Evolutionary conservation across 2,329 filamentous ascomycete genomes (phyloP).

Genomic region (Beauveria sp.): DNA sequence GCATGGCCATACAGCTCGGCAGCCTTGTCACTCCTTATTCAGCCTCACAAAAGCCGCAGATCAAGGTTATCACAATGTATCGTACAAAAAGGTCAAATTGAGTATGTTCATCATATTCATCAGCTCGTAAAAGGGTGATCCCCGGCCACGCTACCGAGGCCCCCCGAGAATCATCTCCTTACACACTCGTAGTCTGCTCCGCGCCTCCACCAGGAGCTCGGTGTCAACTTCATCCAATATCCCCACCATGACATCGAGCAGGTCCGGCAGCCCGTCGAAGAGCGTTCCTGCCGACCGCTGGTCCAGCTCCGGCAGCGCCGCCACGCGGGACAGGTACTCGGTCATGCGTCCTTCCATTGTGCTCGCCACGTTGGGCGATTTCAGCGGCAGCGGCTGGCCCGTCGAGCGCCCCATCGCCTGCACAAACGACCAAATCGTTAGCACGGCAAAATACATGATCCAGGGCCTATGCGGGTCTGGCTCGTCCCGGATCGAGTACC

Average conservation of each 20-base stretch:
- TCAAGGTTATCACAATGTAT: too few relatives aligned
- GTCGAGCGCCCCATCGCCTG: slow-evolving; percentile 60
- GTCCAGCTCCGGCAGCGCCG: slow-evolving; percentile 61
- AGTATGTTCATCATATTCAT: too few relatives aligned
- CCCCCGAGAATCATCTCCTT: slow-evolving; percentile 17
- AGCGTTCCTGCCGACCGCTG: slow-evolving; percentile 59
- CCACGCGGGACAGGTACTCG: slow-evolving; percentile 52
- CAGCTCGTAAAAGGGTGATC: too few relatives aligned
- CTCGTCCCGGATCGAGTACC: slow-evolving; percentile 69
- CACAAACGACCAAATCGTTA: slow-evolving; percentile 84
- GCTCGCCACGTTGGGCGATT: slow-evolving; percentile 34
- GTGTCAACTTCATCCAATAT: slow-evolving; percentile 38
- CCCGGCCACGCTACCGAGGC: not conserved
- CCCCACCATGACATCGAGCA: slow-evolving; percentile 35
- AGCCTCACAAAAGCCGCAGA: too few relatives aligned
- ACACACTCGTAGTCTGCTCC: slow-evolving; percentile 61
- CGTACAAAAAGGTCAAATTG: too few relatives aligned
- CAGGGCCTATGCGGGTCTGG: slow-evolving; percentile 78
- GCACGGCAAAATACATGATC: slow-evolving; percentile 80
- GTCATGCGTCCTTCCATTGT: slow-evolving; percentile 29
- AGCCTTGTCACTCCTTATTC: too few relatives aligned
- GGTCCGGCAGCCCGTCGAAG: slow-evolving; percentile 43
- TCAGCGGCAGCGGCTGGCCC: slow-evolving; percentile 39
- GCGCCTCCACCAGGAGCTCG: slow-evolving; percentile 74
- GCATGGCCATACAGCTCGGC: too few relatives aligned